phyloP scores from a whole-genome alignment of 140 eudicot species.

The Ambrosia hybrid region DNA sequence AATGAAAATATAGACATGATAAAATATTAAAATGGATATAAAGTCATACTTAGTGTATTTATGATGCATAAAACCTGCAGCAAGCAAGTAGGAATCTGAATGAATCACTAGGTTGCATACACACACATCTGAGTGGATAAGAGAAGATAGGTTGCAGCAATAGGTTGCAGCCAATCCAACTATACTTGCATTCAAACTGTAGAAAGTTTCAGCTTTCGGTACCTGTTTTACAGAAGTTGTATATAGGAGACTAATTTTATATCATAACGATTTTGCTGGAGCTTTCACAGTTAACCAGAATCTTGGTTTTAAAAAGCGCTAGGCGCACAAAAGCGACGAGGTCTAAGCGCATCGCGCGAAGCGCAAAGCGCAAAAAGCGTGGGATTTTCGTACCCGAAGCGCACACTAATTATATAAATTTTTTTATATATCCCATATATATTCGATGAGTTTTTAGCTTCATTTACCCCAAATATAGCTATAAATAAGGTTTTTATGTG shows the following conservation, averaged over 20 bases:
- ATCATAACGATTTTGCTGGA: neutral
- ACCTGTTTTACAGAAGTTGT: constrained; percentile 47
- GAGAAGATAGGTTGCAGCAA: neutral
- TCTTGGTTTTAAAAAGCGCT: neutral
- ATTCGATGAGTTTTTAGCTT: no score
- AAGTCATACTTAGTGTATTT: neutral
- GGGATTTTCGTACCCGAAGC: no score
- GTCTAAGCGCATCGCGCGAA: no score
- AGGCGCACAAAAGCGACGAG: no score
- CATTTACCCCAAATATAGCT: no score
- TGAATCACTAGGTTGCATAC: constrained; percentile 31
- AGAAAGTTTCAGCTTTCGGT: constrained; percentile 61
- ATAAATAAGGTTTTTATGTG: no score
- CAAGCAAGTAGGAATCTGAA: constrained; percentile 78
- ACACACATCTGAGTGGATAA: constrained; percentile 3
- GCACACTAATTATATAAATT: no score
- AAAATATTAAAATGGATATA: neutral
- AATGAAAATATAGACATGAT: neutral
- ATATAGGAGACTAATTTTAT: neutral
- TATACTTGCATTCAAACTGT: constrained; percentile 86
- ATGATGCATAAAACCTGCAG: constrained; percentile 47
- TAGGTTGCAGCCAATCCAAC: constrained; percentile 79
- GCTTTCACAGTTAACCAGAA: neutral
- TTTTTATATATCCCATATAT: no score
- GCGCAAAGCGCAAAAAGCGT: no score